Evolutionary conservation across 2,329 filamentous ascomycete species (phyloP), one percentile per base, ranked within the genome.

Genomic region (Alternaria arbusti): DNA sequence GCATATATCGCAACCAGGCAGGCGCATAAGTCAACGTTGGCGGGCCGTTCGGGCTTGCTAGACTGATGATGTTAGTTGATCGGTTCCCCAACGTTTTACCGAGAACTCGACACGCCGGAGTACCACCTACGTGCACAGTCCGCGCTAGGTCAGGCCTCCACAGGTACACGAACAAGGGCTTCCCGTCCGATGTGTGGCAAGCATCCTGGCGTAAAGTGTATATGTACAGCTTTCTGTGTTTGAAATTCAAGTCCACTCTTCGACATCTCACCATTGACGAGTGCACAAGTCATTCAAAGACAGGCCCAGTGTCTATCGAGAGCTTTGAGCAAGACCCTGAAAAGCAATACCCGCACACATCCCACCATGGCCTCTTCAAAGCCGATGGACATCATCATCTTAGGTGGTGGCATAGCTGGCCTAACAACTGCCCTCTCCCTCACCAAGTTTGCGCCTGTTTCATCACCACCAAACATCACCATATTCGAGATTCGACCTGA

Each of bases 401-500:
- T 78, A 15, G 75, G 76, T 17, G 75, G 74, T 26, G 76, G 76
- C 20, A 78, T 78, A 55, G 75, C 76, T 5, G 76, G 76, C 45
- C 70, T 78, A 2, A 77, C 75, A 10, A 78, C 76, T 30, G 75
- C 75, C 17, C 77, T 86, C 46, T 79, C 84, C 12, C 78, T 86
- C 55, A 81, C 80, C 40, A 82, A 83, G 63, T 82, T 81, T 70
- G 63, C 73, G 7, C 80, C 82, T 25, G 47, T 74, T 25, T 74
- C 71, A 30, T 72, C 80, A 22, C 75, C 77, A 20, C 75, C 77
- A 22, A 61, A 59, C 8, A 80, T 86, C 68, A 82, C 80, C 44
- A 79, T 87, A 61, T 85, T 82, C 67, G 85, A 86, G 69, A 79
- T 85, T 47, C 82, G 84, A 1, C 76, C 81, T 3, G 70, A 77